These are phyloP conservation scores for Dictyostelium discoideum DNA, from an alignment of 78 protist species.

Conservation along the genomic window DNA sequence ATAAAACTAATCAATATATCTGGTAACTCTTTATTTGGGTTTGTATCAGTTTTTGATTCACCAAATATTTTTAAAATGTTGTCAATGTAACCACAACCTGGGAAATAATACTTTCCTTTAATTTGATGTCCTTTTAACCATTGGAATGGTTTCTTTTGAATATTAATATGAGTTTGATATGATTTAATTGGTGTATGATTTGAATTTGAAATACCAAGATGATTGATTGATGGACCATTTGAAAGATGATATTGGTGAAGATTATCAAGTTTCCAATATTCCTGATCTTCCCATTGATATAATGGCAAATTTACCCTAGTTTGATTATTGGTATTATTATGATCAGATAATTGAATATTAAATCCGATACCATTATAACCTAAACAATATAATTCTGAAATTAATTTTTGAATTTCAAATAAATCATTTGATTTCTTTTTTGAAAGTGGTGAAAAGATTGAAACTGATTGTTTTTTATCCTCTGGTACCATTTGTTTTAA, in stretches of 20 bases:
- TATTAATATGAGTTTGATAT: not conserved
- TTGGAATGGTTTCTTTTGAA: not conserved
- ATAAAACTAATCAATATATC: too few relatives aligned
- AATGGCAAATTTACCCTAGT: not conserved
- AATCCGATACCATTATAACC: not conserved
- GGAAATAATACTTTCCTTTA: not conserved
- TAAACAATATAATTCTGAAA: not conserved
- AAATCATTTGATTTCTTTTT: not conserved
- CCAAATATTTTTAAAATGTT: not conserved
- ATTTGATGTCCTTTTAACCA: slow-evolving; percentile 4
- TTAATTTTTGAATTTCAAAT: not conserved
- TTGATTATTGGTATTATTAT: too few relatives aligned
- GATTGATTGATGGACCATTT: slow-evolving; percentile 1
- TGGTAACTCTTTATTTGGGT: too few relatives aligned
- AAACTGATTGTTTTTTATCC: not conserved
- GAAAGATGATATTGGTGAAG: not conserved
- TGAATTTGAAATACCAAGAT: not conserved
- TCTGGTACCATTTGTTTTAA: not conserved
- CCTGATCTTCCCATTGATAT: slow-evolving; percentile 50
- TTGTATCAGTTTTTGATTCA: too few relatives aligned
- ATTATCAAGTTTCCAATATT: not conserved
- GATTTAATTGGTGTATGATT: not conserved
- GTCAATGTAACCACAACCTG: too few relatives aligned
- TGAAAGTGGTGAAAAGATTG: not conserved
- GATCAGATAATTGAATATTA: too few relatives aligned